Evolutionary conservation across 495 filamentous ascomycete species (phyloP), one percentile per base, ranked within the genome.

Genomic region (Trichocladium antarcticum): DNA sequence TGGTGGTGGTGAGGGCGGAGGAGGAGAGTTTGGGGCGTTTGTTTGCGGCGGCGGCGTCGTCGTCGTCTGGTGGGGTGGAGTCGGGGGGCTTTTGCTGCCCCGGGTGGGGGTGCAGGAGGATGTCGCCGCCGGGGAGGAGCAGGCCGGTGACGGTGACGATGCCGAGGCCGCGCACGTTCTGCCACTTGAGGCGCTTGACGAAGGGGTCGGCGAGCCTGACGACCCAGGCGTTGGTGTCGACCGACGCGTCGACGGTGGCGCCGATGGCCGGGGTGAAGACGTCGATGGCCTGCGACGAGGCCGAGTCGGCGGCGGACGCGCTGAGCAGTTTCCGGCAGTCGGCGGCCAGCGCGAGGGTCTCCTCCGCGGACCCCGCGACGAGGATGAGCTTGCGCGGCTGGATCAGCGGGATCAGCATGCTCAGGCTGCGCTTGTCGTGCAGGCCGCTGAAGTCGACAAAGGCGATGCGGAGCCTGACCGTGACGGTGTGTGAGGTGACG

Each of bases 161-260:
- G 34, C 87, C 87, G 6, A 97, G 70, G 6, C 83, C 88, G 53
- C 82, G 77, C 41, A 97, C 87, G 45, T 89, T 86, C 72, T 97
- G 93, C 92, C 93, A 97, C 60, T 85, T 87, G 19, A 99, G 70
- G 20, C 82, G 78, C 56, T 83, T 83, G 27, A 92, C 82, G 21
- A 99, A 78, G 35, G 75, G 69, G 50, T 89, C 85, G 47, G 84
- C 86, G 24, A 99, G 74, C 58, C 87, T 95, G 42, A 97, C 84
- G 22, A 83, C 82, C 92, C 92, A 99, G 19, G 92, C 90, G 61
- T 96, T 97, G 6, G 89, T 97, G 57, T 99, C 92, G 32, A 97
- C 89, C 56, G 89, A 95, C 12, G 90, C 92, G 62, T 97, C 81
- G 41, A 97, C 74, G 2, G 72, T 68, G 42, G 74, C 68, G 14